Percentiles rank a stretch among this genome's conserved stretches.
Conservation (phyloP, 2,329 filamentous ascomycete species). For the Hymenoscyphus occultus region DNA sequence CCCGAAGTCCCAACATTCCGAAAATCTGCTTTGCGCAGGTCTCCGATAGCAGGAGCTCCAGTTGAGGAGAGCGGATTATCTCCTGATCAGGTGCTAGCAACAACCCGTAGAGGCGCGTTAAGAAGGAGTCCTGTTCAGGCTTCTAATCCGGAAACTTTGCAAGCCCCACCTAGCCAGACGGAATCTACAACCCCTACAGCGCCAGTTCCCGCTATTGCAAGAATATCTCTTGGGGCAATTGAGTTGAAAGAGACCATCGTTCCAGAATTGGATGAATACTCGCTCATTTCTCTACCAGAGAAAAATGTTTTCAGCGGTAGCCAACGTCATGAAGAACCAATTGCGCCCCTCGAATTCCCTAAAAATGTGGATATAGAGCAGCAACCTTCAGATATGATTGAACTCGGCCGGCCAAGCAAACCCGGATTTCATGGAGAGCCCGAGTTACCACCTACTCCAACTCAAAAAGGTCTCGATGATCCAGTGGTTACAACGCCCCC, state of each 20-base stretch:
- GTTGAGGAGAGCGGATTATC: not conserved
- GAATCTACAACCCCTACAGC: slow-evolving; percentile 23
- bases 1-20: not conserved
- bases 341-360: not conserved
- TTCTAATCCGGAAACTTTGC: not conserved
- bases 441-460: slow-evolving; percentile 59
- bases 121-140: not conserved
- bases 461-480: slow-evolving; percentile 48
- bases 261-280: not conserved
- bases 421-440: slow-evolving; percentile 47
- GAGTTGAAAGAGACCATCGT: not conserved
- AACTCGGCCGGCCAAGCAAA: not conserved
- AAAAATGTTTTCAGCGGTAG: not conserved
- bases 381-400: not conserved
- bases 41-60: not conserved
- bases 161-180: not conserved
- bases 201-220: slow-evolving; percentile 14
- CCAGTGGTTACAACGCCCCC: slow-evolving; percentile 54
- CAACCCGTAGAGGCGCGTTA: not conserved
- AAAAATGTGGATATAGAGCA: not conserved
- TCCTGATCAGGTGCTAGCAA: not conserved
- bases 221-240: slow-evolving; percentile 7
- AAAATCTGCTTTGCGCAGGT: not conserved
- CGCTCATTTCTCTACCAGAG: not conserved
- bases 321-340: slow-evolving; percentile 1